phyloP scores from a whole-genome alignment of 345 rosid genomes.

The Eucalyptus erythrocorys region DNA sequence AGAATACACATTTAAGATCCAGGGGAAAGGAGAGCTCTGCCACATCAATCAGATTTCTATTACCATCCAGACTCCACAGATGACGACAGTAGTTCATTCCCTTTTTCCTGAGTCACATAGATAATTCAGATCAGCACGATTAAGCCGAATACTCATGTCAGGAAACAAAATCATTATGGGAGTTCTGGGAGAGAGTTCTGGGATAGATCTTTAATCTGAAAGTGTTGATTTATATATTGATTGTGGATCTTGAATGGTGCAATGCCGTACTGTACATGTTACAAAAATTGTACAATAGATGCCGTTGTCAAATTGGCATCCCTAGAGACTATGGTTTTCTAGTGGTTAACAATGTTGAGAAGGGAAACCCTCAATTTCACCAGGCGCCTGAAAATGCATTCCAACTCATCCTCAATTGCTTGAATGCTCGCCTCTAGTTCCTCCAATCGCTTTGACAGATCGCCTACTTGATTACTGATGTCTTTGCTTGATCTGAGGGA shows the following conservation, averaged over 20 bases:
- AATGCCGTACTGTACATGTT: not conserved
- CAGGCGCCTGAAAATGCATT: constrained; percentile 1
- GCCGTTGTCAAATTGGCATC: not conserved
- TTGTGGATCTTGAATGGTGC: not conserved
- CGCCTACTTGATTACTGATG: not conserved
- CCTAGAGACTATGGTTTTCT: not conserved
- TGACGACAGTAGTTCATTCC: not conserved
- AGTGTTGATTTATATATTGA: not conserved
- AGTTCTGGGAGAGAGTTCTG: not conserved
- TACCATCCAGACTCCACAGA: not conserved
- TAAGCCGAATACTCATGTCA: not conserved
- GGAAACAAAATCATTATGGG: not conserved
- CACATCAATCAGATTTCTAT: not conserved
- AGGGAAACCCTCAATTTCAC: not conserved
- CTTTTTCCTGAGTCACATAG: not conserved
- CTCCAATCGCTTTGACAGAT: not conserved
- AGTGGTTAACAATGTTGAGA: not conserved
- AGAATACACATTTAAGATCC: not conserved
- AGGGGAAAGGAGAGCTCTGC: not conserved
- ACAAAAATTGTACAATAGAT: not conserved
- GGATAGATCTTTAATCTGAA: not conserved
- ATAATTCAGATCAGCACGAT: not conserved
- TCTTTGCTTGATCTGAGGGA: constrained; percentile 1
- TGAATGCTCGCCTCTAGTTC: not conserved
- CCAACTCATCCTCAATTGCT: constrained; percentile 1